A percentile compares a stretch with the other conserved stretches of the same genome.
These are phyloP conservation scores for Trifolium fragiferum DNA, from an alignment of 306 rosid genomes.

Conservation along the genomic window DNA sequence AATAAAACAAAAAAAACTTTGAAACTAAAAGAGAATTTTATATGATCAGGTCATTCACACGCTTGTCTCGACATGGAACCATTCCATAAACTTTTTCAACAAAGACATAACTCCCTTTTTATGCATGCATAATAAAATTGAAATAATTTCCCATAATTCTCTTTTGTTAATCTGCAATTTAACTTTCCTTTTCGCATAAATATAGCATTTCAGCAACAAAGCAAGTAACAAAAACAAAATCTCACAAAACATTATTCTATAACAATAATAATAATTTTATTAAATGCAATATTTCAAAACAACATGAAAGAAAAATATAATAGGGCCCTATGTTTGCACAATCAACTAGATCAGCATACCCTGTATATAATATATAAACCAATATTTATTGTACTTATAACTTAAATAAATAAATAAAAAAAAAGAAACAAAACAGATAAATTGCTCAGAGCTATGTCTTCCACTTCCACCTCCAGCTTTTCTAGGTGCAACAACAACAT, in stretches of 20 bases:
- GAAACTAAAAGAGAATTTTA: slow-evolving; percentile 38
- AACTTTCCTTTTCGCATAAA: slow-evolving; percentile 1
- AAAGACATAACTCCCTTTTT: slow-evolving; percentile 25
- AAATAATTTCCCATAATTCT: slow-evolving; percentile 11
- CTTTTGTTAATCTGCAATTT: not conserved
- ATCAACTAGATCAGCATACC: slow-evolving; percentile 33
- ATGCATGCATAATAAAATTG: slow-evolving; percentile 37
- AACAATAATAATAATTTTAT: slow-evolving; percentile 25
- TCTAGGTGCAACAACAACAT: slow-evolving; percentile 4
- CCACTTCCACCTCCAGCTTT: not conserved
- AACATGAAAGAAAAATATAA: slow-evolving; percentile 31
- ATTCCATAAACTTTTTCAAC: slow-evolving; percentile 50
- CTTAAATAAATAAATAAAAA: not conserved
- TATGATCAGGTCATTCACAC: not conserved
- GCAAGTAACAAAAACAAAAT: slow-evolving; percentile 10
- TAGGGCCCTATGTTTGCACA: slow-evolving; percentile 20
- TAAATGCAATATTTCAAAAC: slow-evolving; percentile 26
- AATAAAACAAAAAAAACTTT: slow-evolving; percentile 33
- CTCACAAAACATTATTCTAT: not conserved
- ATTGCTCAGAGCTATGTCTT: slow-evolving; percentile 13
- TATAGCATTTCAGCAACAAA: not conserved
- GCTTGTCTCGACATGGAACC: slow-evolving; percentile 41
- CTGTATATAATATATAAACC: slow-evolving; percentile 5
- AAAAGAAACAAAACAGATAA: slow-evolving; percentile 24
- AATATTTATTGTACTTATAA: not conserved